Conservation (phyloP, 2,329 filamentous ascomycete genomes). For the Claviceps sorghi region DNA sequence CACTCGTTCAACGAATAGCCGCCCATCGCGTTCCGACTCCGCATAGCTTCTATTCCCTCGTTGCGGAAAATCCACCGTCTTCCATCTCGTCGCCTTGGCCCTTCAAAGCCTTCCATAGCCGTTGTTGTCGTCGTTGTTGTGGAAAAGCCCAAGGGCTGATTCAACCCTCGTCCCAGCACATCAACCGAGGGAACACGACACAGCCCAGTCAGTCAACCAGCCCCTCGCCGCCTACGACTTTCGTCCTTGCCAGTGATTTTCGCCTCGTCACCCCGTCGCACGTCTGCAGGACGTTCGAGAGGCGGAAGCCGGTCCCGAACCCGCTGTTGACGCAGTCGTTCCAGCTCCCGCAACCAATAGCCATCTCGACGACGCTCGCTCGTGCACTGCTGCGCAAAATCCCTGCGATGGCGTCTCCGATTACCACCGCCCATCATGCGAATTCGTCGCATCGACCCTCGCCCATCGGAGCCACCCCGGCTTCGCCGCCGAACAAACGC, state of each 20-base stretch:
- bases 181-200: background rate
- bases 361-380: background rate
- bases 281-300: constrained; percentile 1
- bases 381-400: background rate
- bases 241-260: background rate
- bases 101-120: background rate
- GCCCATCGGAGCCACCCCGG: constrained; percentile 24
- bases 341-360: background rate
- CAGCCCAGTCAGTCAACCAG: background rate
- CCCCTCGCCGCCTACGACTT: no score
- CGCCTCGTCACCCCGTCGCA: background rate
- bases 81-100: background rate
- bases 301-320: constrained; percentile 2
- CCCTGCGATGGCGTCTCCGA: constrained; percentile 22
- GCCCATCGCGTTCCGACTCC: background rate
- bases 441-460: constrained; percentile 15
- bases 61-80: background rate
- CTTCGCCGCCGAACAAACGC: constrained; percentile 68
- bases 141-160: background rate
- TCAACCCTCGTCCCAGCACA: background rate
- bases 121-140: background rate
- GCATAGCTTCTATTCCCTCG: background rate
- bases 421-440: constrained; percentile 18
- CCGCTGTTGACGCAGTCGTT: constrained; percentile 1
- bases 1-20: constrained; percentile 4